Evolutionary conservation across 2,329 filamentous ascomycete species (phyloP).

Genomic region (Rutstroemia sydowiana): DNA sequence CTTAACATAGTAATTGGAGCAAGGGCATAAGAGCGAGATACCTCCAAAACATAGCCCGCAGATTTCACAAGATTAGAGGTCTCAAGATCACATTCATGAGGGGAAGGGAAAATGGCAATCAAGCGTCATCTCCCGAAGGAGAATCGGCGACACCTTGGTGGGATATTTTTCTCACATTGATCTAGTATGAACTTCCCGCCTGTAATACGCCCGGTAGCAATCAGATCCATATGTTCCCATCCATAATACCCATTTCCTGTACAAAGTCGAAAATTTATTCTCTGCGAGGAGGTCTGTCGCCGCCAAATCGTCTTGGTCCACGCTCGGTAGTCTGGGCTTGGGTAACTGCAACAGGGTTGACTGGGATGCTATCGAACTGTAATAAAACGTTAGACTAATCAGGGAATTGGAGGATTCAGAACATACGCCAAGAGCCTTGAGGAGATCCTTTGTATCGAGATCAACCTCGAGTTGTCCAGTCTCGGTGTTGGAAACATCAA

Average conservation of each 20-base stretch:
- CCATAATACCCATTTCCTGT: constrained; percentile 15
- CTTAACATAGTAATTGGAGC: too few relatives aligned
- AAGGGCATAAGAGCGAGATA: too few relatives aligned
- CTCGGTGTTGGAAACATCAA: constrained; percentile 97
- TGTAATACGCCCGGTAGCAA: constrained; percentile 27
- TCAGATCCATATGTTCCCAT: constrained; percentile 23
- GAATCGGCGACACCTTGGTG: constrained; percentile 89
- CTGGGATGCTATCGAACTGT: constrained; percentile 94
- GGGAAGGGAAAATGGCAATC: constrained; percentile 65
- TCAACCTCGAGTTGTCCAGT: constrained; percentile 91
- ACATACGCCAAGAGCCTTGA: constrained; percentile 98
- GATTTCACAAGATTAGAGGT: constrained; percentile 1
- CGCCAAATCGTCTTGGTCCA: constrained; percentile 62
- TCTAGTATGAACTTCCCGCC: constrained; percentile 41
- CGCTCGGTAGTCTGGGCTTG: constrained; percentile 85
- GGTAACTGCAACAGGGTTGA: constrained; percentile 87
- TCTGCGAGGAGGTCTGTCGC: constrained; percentile 49
- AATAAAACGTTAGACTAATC: constrained; percentile 27
- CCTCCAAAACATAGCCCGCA: not conserved
- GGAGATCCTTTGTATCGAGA: constrained; percentile 94
- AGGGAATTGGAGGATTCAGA: constrained; percentile 10
- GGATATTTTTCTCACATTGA: constrained; percentile 49
- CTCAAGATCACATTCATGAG: constrained; percentile 11
- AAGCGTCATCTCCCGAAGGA: constrained; percentile 69
- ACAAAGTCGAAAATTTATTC: constrained; percentile 31